Percentiles rank a stretch among this genome's conserved stretches.
phyloP scores from a whole-genome alignment of 106 monocot genomes.

The Apostasia ramifera region DNA sequence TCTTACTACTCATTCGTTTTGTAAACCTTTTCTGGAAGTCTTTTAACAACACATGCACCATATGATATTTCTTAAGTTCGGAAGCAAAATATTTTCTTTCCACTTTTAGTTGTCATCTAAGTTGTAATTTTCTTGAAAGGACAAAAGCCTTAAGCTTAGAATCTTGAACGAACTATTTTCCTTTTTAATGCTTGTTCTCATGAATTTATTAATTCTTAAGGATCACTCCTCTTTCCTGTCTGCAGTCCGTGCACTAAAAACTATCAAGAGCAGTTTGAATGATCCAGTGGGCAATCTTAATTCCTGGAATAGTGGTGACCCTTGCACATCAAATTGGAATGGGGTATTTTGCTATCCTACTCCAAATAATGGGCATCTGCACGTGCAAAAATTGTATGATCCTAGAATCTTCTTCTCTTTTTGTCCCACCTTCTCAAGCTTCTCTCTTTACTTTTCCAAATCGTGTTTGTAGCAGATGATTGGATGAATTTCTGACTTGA shows the following conservation, averaged over 20 bases:
- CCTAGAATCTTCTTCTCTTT: neutral
- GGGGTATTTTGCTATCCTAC: conserved; percentile 30
- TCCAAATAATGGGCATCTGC: conserved; percentile 31
- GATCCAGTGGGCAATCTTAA: conserved; percentile 43
- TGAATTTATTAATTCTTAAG: neutral
- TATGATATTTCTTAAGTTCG: neutral
- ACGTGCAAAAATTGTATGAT: conserved; percentile 54
- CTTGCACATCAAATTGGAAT: conserved; percentile 53
- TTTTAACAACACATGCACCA: neutral
- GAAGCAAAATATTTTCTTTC: neutral
- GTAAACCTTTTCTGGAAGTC: too few species aligned
- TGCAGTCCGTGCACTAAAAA: conserved; percentile 35
- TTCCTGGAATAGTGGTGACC: conserved; percentile 55
- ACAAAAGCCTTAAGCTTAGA: neutral
- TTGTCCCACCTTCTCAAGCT: neutral
- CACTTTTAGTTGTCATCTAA: neutral
- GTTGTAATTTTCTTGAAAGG: neutral
- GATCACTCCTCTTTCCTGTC: conserved; percentile 7
- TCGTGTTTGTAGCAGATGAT: too few species aligned
- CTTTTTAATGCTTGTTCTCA: neutral
- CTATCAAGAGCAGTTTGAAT: conserved; percentile 31
- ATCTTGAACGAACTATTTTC: neutral
- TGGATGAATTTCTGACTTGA: too few species aligned
- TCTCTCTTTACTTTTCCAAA: neutral
- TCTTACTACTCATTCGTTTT: too few species aligned